These are phyloP conservation scores for Erodium trifolium DNA, from an alignment of 441 rosid species.

Conservation along the genomic window DNA sequence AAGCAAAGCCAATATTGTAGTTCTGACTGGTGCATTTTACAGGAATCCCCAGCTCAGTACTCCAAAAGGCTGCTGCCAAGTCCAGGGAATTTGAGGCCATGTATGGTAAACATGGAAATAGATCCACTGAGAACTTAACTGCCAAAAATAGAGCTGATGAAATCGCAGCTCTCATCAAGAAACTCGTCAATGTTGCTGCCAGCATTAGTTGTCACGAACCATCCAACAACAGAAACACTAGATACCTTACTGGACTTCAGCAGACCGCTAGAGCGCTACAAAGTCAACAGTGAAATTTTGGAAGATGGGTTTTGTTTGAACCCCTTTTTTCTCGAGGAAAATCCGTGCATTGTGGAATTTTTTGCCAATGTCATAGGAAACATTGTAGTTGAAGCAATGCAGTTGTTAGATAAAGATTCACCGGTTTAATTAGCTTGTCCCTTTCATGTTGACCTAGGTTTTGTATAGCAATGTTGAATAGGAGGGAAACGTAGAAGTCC, in stretches of 20 bases:
- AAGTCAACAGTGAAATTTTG: slow-evolving; percentile 20
- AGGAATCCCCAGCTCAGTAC: slow-evolving; percentile 75
- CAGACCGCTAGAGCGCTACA: slow-evolving; percentile 35
- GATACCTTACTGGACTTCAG: slow-evolving; percentile 39
- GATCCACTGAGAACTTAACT: slow-evolving; percentile 14
- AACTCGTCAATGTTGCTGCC: slow-evolving; percentile 28
- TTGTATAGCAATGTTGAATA: slow-evolving; percentile 5
- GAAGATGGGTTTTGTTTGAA: not conserved
- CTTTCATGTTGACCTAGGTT: not conserved
- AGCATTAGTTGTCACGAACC: slow-evolving; percentile 19
- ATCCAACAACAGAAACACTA: slow-evolving; percentile 17
- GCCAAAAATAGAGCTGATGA: slow-evolving; percentile 17
- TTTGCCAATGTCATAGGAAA: not conserved
- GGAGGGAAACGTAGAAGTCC: not conserved
- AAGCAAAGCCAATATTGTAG: not conserved
- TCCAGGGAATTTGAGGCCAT: slow-evolving; percentile 66
- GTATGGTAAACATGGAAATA: slow-evolving; percentile 36
- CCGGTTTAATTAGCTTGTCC: not conserved
- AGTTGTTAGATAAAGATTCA: not conserved
- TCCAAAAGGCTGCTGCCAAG: slow-evolving; percentile 55
- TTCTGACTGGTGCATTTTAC: slow-evolving; percentile 23
- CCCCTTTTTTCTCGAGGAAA: not conserved
- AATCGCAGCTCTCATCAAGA: slow-evolving; percentile 30
- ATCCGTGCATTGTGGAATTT: not conserved
- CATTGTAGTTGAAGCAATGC: not conserved